Evolutionary conservation across 2,329 filamentous ascomycete genomes (phyloP).

Genomic region (Aciculosporium take): DNA sequence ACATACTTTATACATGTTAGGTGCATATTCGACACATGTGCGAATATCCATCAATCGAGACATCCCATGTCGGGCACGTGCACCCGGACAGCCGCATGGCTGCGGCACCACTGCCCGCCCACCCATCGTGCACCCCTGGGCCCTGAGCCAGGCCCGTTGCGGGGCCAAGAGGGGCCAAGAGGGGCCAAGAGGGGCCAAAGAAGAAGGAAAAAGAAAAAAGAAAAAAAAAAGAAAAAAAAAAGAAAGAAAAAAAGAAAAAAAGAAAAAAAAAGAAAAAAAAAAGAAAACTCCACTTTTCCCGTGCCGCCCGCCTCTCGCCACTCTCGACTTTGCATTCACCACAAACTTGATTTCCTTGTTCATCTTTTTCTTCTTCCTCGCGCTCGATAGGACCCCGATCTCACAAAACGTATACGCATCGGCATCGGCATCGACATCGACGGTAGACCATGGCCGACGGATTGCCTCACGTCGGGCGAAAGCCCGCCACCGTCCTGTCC

Average conservation of each 20-base stretch:
- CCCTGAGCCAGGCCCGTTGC: neutral
- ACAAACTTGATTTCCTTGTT: neutral
- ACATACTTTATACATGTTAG: too few species aligned
- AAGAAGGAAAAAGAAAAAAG: neutral
- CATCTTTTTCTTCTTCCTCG: neutral
- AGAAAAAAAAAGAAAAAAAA: neutral
- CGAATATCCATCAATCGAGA: too few species aligned
- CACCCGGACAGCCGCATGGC: too few species aligned
- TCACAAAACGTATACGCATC: neutral
- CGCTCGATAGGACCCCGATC: neutral
- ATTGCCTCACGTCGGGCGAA: slow-evolving; percentile 11
- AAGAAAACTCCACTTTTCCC: neutral
- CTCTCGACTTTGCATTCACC: neutral
- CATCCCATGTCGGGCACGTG: too few species aligned
- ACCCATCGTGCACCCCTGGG: too few species aligned
- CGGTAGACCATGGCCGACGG: slow-evolving; percentile 1
- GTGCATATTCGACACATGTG: too few species aligned
- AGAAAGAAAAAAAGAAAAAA: neutral
- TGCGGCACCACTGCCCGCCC: too few species aligned
- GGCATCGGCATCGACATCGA: too few species aligned
- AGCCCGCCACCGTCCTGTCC: slow-evolving; percentile 33
- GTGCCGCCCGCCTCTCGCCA: neutral
- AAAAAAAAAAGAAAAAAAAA: neutral
- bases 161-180: too few species aligned
- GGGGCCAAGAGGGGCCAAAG: neutral